phyloP scores from a whole-genome alignment of 441 rosid genomes.

The Populus hybrid region DNA sequence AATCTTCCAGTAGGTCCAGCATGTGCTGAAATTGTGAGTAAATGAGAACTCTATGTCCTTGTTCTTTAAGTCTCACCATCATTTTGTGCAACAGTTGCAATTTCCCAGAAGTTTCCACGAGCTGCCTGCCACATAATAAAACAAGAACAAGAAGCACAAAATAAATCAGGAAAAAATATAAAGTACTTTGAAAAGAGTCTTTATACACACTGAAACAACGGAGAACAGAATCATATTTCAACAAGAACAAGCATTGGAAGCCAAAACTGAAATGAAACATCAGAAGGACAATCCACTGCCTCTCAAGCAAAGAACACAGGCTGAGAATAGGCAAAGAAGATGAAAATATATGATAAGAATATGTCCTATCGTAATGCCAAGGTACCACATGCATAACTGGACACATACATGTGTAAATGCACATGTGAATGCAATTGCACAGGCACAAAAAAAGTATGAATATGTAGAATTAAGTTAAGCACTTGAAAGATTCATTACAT shows the following conservation, averaged over 20 bases:
- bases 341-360: not conserved
- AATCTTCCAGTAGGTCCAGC: constrained; percentile 97
- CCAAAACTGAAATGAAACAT: not conserved
- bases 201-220: not conserved
- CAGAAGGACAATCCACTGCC: not conserved
- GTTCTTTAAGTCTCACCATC: constrained; percentile 97
- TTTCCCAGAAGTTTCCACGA: constrained; percentile 88
- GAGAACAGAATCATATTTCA: not conserved
- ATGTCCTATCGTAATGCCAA: not conserved
- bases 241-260: not conserved
- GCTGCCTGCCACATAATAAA: constrained; percentile 48
- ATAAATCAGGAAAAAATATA: not conserved
- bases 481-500: too few relatives aligned
- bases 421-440: too few relatives aligned
- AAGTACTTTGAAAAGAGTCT: not conserved
- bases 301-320: not conserved
- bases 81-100: constrained; percentile 86
- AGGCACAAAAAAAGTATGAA: too few relatives aligned
- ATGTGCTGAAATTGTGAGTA: constrained; percentile 98
- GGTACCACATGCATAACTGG: not conserved
- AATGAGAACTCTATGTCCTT: constrained; percentile 96
- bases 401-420: not conserved
- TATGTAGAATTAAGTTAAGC: too few relatives aligned
- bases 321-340: not conserved
- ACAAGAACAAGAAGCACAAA: not conserved